phyloP scores from a whole-genome alignment of 805 yeast genomes.

The Torulaspora maleeae region DNA sequence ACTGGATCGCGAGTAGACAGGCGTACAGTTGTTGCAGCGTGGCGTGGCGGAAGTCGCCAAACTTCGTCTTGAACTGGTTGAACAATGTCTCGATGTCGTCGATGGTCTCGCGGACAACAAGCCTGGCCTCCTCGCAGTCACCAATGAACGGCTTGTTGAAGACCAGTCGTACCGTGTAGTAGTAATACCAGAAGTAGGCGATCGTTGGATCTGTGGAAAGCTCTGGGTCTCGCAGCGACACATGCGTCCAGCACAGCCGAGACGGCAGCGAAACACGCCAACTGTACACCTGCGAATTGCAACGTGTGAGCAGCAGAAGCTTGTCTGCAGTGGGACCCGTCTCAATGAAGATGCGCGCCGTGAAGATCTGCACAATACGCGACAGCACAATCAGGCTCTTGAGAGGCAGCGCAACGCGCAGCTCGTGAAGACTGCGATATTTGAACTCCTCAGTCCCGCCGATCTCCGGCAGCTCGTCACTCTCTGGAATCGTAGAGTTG shows the following conservation, averaged over 20 bases:
- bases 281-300: constrained; percentile 45
- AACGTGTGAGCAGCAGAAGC: constrained; percentile 38
- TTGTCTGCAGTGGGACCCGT: constrained; percentile 34
- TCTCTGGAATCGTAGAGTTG: constrained; percentile 57
- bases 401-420: constrained; percentile 36
- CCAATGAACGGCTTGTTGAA: constrained; percentile 58
- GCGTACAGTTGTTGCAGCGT: constrained; percentile 34
- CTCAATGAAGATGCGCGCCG: constrained; percentile 35
- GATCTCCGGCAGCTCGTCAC: constrained; percentile 55
- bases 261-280: constrained; percentile 51
- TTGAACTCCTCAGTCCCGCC: constrained; percentile 59
- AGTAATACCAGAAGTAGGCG: constrained; percentile 50
- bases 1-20: constrained; percentile 32
- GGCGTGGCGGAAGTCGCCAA: constrained; percentile 25
- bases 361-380: constrained; percentile 37
- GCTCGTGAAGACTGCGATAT: constrained; percentile 34
- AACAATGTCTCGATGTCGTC: constrained; percentile 31
- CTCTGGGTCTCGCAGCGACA: constrained; percentile 39
- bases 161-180: constrained; percentile 54
- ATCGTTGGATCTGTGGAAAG: constrained; percentile 48
- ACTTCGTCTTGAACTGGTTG: constrained; percentile 26
- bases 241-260: constrained; percentile 47
- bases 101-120: constrained; percentile 29
- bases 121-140: constrained; percentile 29
- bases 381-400: constrained; percentile 44